A percentile compares a stretch with the other conserved stretches of the same genome.
These are phyloP conservation scores for Vinca major DNA, from an alignment of 305 asterid genomes.

Conservation along the genomic window DNA sequence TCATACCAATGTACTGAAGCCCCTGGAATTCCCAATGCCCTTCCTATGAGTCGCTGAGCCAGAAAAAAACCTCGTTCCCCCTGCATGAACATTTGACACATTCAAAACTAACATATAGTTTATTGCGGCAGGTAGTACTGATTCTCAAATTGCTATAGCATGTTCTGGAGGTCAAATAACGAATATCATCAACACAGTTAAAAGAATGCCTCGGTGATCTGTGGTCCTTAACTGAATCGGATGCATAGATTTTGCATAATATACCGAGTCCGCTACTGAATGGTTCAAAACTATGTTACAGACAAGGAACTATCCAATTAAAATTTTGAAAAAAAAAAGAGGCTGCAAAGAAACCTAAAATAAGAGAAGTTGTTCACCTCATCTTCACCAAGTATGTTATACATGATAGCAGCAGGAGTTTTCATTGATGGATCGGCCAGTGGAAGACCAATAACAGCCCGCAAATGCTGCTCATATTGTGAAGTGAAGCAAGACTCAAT, in stretches of 20 bases:
- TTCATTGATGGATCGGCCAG: slow-evolving; percentile 95
- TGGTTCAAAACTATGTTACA: not conserved
- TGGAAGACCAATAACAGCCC: slow-evolving; percentile 92
- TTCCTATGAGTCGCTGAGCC: slow-evolving; percentile 63
- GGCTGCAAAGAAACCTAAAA: not conserved
- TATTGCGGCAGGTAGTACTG: not conserved
- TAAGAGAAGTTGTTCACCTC: slow-evolving; percentile 35
- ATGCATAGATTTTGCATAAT: not conserved
- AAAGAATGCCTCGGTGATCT: not conserved
- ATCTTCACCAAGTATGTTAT: slow-evolving; percentile 85
- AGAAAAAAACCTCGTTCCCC: slow-evolving; percentile 71
- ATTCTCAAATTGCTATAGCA: not conserved
- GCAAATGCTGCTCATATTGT: slow-evolving; percentile 88
- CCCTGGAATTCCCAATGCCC: slow-evolving; percentile 68
- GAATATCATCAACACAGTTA: not conserved
- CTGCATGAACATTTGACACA: slow-evolving; percentile 31
- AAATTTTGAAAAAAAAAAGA: not conserved
- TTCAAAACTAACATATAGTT: not conserved
- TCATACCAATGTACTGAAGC: slow-evolving; percentile 95
- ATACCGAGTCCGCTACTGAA: not conserved
- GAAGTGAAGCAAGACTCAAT: slow-evolving; percentile 87
- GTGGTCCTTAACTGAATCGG: not conserved
- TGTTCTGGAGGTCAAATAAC: not conserved
- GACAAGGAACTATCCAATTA: not conserved
- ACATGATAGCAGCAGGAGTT: slow-evolving; percentile 75